Evolutionary conservation across 1,284 basidiomycete species (phyloP).

Genomic region (Veloboletus limbatus): DNA sequence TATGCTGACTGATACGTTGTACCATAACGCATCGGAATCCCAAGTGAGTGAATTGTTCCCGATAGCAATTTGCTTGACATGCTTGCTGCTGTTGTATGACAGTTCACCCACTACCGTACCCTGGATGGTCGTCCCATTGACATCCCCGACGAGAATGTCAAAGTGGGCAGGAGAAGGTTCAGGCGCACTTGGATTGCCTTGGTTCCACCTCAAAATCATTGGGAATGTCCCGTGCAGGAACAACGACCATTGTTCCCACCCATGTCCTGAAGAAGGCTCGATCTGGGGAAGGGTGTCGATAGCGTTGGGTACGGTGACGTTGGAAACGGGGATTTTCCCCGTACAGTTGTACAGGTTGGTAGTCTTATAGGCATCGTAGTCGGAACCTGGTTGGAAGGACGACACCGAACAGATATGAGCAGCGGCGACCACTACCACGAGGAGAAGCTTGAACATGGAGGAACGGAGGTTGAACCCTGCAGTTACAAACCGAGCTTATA

Average conservation of each 20-base stretch:
- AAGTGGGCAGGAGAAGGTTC: neutral
- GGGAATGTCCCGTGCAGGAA: neutral
- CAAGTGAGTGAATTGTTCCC: constrained; percentile 4
- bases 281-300: constrained; percentile 1
- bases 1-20: constrained; percentile 8
- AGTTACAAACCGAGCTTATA: too few species aligned
- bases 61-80: constrained; percentile 2
- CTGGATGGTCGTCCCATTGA: neutral
- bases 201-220: neutral
- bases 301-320: neutral
- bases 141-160: neutral
- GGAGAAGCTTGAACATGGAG: too few species aligned
- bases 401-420: neutral
- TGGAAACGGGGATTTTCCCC: neutral
- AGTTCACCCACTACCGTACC: neutral
- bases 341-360: constrained; percentile 1
- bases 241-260: constrained; percentile 1
- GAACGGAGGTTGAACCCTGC: too few species aligned
- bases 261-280: neutral
- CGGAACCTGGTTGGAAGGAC: constrained; percentile 10
- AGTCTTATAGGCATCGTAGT: constrained; percentile 6
- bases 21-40: constrained; percentile 10
- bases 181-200: neutral
- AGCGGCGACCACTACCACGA: neutral
- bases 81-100: neutral